phyloP scores from a whole-genome alignment of 306 rosid genomes.

The Vicia villosa region DNA sequence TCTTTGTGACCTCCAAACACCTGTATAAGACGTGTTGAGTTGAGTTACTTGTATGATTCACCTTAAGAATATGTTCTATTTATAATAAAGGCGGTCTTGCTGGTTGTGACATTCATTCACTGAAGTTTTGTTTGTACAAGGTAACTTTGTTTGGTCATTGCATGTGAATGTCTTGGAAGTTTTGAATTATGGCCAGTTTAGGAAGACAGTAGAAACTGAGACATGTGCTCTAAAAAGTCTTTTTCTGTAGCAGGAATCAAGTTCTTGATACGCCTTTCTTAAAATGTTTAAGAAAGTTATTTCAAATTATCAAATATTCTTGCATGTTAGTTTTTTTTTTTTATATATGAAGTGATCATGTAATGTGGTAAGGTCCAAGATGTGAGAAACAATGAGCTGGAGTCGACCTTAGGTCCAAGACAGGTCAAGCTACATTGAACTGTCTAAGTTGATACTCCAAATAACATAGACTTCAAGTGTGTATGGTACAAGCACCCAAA shows the following conservation, averaged over 20 bases:
- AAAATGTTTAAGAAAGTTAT: neutral
- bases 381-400: too few relatives aligned
- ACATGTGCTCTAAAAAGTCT: neutral
- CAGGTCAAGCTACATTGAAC: too few relatives aligned
- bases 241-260: neutral
- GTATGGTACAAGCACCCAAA: too few relatives aligned
- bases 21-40: neutral
- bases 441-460: too few relatives aligned
- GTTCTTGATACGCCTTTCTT: neutral
- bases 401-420: too few relatives aligned
- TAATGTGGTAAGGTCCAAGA: too few relatives aligned
- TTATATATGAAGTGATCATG: too few relatives aligned
- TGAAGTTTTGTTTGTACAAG: neutral
- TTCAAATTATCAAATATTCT: too few relatives aligned
- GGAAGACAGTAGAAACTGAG: neutral
- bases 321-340: too few relatives aligned
- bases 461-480: too few relatives aligned
- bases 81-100: neutral
- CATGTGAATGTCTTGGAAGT: neutral
- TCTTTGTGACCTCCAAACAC: constrained; percentile 8
- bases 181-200: neutral
- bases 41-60: neutral
- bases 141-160: neutral
- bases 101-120: neutral
- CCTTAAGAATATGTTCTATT: constrained; percentile 12